Conservation (phyloP, 1,284 basidiomycete species). For the Cutaneotrichosporon sp. region DNA sequence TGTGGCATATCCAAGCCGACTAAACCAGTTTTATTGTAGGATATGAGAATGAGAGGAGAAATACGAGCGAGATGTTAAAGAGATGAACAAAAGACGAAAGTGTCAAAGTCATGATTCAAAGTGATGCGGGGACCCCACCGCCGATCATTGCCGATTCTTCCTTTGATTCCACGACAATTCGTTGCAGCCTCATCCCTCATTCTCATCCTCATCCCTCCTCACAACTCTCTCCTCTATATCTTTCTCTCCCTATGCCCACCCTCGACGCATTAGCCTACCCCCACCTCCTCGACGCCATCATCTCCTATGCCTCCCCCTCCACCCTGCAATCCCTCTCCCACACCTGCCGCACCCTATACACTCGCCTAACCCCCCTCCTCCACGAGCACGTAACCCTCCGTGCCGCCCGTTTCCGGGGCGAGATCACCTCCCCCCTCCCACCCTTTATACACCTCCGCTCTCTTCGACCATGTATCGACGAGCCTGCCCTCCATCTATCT, state of each 20-base stretch:
- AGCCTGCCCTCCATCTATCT: neutral
- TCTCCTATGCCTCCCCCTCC: neutral
- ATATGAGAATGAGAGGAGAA: too few species aligned
- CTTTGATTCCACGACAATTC: too few species aligned
- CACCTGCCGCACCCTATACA: conserved; percentile 1
- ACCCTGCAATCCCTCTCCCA: neutral
- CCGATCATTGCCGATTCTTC: too few species aligned
- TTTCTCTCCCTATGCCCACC: neutral
- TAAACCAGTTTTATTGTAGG: too few species aligned
- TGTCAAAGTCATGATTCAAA: too few species aligned
- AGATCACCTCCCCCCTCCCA: neutral
- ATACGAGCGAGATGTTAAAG: too few species aligned
- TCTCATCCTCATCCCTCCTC: neutral
- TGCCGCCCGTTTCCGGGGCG: neutral
- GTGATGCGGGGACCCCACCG: too few species aligned
- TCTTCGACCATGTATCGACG: neutral
- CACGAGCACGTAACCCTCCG: neutral
- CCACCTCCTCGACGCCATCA: conserved; percentile 5
- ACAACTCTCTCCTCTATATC: neutral
- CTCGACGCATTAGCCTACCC: neutral
- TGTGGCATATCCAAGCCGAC: too few species aligned
- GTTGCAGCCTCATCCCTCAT: neutral
- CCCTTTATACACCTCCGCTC: neutral
- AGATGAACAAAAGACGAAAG: too few species aligned
- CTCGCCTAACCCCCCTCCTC: neutral